Percentiles rank a stretch among this genome's conserved stretches.
These are phyloP conservation scores for Blastocrithidia nonstop DNA, from an alignment of 208 protist genomes.

Conservation along the genomic window DNA sequence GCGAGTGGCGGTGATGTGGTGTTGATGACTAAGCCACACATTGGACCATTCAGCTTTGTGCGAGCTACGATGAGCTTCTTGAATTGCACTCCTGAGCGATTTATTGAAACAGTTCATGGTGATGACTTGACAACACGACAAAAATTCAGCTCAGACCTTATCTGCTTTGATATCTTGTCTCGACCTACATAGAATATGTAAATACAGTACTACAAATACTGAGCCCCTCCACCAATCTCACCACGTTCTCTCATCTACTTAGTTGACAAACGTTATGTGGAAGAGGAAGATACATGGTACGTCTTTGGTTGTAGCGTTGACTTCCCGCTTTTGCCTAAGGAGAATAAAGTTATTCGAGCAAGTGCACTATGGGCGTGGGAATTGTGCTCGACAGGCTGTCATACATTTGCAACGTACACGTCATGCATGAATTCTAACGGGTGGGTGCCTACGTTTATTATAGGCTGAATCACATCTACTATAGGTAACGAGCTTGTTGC, in stretches of 20 bases:
- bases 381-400: conserved; percentile 18
- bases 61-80: conserved; percentile 49
- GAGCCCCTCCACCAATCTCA: conserved; percentile 50
- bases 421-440: conserved; percentile 74
- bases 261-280: conserved; percentile 55
- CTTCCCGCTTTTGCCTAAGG: conserved; percentile 13
- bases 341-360: conserved; percentile 18
- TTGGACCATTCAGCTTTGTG: conserved; percentile 70
- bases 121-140: conserved; percentile 28
- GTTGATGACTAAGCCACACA: conserved; percentile 44
- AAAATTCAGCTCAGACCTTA: conserved; percentile 40
- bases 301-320: conserved; percentile 71
- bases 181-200: conserved; percentile 31
- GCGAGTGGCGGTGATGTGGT: conserved; percentile 42
- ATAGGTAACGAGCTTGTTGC: conserved; percentile 62
- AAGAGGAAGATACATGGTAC: conserved; percentile 41
- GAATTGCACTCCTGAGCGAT: conserved; percentile 18
- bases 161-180: conserved; percentile 24
- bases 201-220: conserved; percentile 56
- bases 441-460: conserved; percentile 75
- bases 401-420: conserved; percentile 44
- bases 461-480: conserved; percentile 68
- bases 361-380: conserved; percentile 56
- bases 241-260: conserved; percentile 55
- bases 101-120: conserved; percentile 50